Conservation (phyloP, 169 alveolate genomes). For the Condylostoma magnum region DNA sequence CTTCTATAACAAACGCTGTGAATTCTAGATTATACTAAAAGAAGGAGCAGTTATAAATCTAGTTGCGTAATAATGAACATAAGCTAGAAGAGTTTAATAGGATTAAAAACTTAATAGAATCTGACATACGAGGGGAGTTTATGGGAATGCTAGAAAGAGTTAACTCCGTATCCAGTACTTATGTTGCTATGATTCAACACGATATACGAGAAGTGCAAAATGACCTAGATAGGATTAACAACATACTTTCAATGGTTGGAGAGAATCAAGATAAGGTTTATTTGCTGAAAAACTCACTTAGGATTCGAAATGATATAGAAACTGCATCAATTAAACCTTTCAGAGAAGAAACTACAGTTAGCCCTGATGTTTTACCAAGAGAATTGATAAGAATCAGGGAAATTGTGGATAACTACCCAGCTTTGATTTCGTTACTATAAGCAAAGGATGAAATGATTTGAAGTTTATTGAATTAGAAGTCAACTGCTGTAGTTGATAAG, state of each 20-base stretch:
- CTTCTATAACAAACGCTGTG: not conserved
- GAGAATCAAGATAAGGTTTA: not conserved
- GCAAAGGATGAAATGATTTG: constrained; percentile 16
- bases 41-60: not conserved
- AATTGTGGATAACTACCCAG: not conserved
- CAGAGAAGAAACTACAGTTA: not conserved
- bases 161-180: not conserved
- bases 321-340: not conserved
- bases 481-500: not conserved
- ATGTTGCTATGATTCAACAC: not conserved
- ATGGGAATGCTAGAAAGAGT: not conserved
- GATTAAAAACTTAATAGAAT: not conserved
- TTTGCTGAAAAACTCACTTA: not conserved
- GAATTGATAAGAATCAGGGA: not conserved
- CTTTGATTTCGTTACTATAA: not conserved
- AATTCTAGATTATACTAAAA: not conserved
- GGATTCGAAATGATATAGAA: not conserved
- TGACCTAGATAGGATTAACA: constrained; percentile 4
- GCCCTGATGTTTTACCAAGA: not conserved
- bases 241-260: not conserved
- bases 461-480: not conserved
- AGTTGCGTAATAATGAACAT: not conserved
- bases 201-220: not conserved
- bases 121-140: constrained; percentile 1
- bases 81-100: not conserved